These are phyloP conservation scores for Fagus sylvatica DNA, from an alignment of 306 rosid genomes.

Conservation along the genomic window DNA sequence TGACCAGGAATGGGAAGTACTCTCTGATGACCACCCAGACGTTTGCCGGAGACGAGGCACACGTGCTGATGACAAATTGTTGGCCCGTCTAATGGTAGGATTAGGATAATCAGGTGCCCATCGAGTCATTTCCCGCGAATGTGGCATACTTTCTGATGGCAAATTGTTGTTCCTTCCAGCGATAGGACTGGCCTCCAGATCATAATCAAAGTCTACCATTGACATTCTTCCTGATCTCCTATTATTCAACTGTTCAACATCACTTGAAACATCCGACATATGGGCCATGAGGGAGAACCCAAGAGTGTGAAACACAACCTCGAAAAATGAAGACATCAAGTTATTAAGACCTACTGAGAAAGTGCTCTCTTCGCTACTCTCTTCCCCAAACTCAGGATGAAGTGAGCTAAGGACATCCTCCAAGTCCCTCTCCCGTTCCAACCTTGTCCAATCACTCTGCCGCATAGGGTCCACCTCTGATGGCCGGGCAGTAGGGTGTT, in stretches of 20 bases:
- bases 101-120: slow-evolving; percentile 30
- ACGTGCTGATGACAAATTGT: slow-evolving; percentile 27
- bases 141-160: slow-evolving; percentile 34
- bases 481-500: slow-evolving; percentile 75
- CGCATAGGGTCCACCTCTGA: slow-evolving; percentile 65
- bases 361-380: slow-evolving; percentile 15
- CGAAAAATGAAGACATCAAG: slow-evolving; percentile 37
- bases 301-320: slow-evolving; percentile 35
- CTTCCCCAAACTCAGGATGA: slow-evolving; percentile 40
- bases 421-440: slow-evolving; percentile 62
- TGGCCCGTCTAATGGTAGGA: slow-evolving; percentile 40
- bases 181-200: slow-evolving; percentile 31
- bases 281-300: slow-evolving; percentile 25
- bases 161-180: slow-evolving; percentile 47
- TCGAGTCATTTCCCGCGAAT: slow-evolving; percentile 28
- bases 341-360: slow-evolving; percentile 23
- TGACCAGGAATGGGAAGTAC: slow-evolving; percentile 13
- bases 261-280: slow-evolving; percentile 34
- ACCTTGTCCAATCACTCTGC: slow-evolving; percentile 60
- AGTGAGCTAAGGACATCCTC: slow-evolving; percentile 64
- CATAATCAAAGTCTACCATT: slow-evolving; percentile 37
- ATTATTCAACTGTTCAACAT: slow-evolving; percentile 37
- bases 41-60: slow-evolving; percentile 24
- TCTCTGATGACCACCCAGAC: slow-evolving; percentile 27
- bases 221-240: slow-evolving; percentile 40